These are phyloP conservation scores for Daldinia sp. DNA, from an alignment of 2,329 filamentous ascomycete species.

Conservation along the genomic window DNA sequence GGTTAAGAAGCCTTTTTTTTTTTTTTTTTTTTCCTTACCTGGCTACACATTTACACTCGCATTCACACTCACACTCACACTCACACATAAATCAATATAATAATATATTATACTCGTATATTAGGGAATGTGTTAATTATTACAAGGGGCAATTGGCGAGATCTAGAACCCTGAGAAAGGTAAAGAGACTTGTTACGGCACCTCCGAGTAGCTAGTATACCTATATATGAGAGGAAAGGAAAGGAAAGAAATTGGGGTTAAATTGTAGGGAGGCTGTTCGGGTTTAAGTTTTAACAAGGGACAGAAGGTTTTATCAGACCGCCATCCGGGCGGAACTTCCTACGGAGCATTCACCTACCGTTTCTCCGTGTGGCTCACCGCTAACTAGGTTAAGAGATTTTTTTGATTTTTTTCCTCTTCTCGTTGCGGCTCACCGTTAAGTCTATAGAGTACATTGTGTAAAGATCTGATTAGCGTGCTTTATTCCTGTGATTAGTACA, in stretches of 20 bases:
- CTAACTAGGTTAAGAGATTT: slow-evolving; percentile 22
- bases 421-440: neutral
- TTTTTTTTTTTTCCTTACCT: too few relatives aligned
- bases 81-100: neutral
- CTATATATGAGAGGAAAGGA: neutral
- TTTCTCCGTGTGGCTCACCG: slow-evolving; percentile 25
- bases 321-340: neutral
- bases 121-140: neutral
- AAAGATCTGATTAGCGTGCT: neutral
- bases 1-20: neutral
- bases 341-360: slow-evolving; percentile 9
- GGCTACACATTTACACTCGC: neutral
- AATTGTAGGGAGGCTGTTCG: neutral
- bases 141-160: neutral
- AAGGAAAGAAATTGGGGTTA: neutral
- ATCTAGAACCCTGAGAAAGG: too few relatives aligned
- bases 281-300: neutral
- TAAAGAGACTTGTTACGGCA: neutral
- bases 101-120: neutral
- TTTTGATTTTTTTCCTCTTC: too few relatives aligned
- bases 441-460: neutral
- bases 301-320: neutral
- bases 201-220: neutral
- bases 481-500: neutral
- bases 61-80: too few relatives aligned